These are phyloP conservation scores for Mycena epipterygia DNA, from an alignment of 768 basidiomycete genomes.

Conservation along the genomic window DNA sequence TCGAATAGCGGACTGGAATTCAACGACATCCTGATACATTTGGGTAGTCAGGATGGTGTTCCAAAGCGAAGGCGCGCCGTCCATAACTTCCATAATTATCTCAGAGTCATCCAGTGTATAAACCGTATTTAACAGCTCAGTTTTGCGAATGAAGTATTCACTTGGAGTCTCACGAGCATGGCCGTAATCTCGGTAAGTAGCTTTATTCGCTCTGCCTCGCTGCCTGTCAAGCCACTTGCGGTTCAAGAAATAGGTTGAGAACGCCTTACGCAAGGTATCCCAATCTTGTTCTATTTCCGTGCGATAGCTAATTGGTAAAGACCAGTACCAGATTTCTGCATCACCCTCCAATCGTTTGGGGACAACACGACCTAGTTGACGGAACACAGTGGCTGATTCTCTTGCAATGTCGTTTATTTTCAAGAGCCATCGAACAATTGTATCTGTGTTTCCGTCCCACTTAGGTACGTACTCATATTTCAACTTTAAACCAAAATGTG, in stretches of 20 bases:
- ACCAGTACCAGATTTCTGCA: conserved; percentile 50
- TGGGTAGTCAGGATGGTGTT: conserved; percentile 41
- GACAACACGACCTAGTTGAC: conserved; percentile 47
- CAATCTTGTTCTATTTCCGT: conserved; percentile 42
- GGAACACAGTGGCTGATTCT: conserved; percentile 35
- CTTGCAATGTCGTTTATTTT: conserved; percentile 43
- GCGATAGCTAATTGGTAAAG: conserved; percentile 25
- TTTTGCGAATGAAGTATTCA: conserved; percentile 51
- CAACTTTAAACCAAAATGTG: conserved; percentile 49
- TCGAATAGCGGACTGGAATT: conserved; percentile 37
- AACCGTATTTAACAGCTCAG: conserved; percentile 34
- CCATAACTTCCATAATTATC: conserved; percentile 52
- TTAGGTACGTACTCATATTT: conserved; percentile 46
- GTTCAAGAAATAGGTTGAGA: conserved; percentile 51
- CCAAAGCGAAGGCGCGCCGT: conserved; percentile 48
- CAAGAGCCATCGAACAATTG: conserved; percentile 44
- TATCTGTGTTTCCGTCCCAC: conserved; percentile 50
- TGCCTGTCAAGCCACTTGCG: too few relatives aligned
- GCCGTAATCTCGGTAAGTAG: conserved; percentile 44
- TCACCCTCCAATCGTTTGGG: conserved; percentile 43
- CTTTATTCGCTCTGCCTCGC: conserved; percentile 41
- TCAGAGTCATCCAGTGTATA: conserved; percentile 41
- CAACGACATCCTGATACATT: too few relatives aligned
- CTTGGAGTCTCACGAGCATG: conserved; percentile 47
- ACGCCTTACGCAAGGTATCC: conserved; percentile 42